Base-by-base conservation (phyloP, 192 early-diverging fungal species). In the Coemansia sp. region DNA sequence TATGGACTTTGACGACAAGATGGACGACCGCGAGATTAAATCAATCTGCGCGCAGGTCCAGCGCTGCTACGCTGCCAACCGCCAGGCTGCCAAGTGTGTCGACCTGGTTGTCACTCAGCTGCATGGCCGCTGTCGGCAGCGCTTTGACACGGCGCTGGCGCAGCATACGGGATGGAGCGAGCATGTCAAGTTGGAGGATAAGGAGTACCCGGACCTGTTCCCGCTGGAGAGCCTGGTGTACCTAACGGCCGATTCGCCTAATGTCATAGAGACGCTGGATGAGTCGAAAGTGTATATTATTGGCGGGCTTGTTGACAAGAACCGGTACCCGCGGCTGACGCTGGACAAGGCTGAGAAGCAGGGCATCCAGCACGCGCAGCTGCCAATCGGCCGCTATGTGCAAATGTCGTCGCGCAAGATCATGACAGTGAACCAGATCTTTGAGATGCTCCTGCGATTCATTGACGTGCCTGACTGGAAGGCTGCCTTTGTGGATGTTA, bases 291-390 rank as follows among this genome's bases (percentile, higher is more conserved):
- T 88, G 4, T 99, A 99, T 74, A 70, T 99, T 15, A 90, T 99
- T 71, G 97, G 97, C 37, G 95, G 95, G 0, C 86, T 99, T 50
- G 97, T 99, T 1, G 97, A 99, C 68, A 93, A 92, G 70, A 99
- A 99, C 67, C 79, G 96, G 40, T 82, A 94, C 73, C 91, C 91
- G 67, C 67, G 80, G 12, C 69, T 98, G 40, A 96, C 94, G 55
- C 88, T 89, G 32, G 75, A 92, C 22, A 90, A 93, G 74, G 95
- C 97, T 2, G 70, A 85, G 58, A 70, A 87, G 35, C 86, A 87
- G 60, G 91, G 92, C 29, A 89, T 97, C 18, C 70, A 75, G 0
- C 89, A 90, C 9, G 95, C 86, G 27, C 86, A 88, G 68, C 85
- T 99, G 59, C 96, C 96, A 1, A 95, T 99, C 65, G 90, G 87